These are phyloP conservation scores for Rhizopus delemar DNA, from an alignment of 371 early-diverging fungal species.

Conservation along the genomic window DNA sequence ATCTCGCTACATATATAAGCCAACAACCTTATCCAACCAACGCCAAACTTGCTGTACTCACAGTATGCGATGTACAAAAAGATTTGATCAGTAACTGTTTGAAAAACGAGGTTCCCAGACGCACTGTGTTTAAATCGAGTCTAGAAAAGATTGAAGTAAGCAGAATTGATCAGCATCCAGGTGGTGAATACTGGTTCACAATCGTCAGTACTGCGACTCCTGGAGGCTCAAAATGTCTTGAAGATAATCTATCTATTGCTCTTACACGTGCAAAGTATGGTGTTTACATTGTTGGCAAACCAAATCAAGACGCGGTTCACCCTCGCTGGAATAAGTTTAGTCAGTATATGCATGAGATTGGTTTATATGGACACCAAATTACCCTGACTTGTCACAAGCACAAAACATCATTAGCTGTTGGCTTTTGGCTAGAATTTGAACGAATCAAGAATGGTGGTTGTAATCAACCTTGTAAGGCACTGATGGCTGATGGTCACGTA, in stretches of 20 bases:
- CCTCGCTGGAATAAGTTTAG: conserved; percentile 29
- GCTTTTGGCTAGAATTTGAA: conserved; percentile 29
- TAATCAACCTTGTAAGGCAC: conserved; percentile 22
- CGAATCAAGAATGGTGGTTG: conserved; percentile 45
- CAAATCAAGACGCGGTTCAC: conserved; percentile 9
- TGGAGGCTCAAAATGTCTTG: conserved; percentile 3
- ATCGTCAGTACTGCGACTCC: conserved; percentile 37
- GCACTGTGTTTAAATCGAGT: conserved; percentile 18
- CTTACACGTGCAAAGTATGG: conserved; percentile 44
- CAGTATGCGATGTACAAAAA: conserved; percentile 25
- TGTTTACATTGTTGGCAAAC: conserved; percentile 41
- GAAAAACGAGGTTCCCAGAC: conserved; percentile 18
- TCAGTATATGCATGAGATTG: conserved; percentile 23
- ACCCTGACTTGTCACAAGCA: conserved; percentile 17
- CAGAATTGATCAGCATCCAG: conserved; percentile 24
- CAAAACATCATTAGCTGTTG: conserved; percentile 11
- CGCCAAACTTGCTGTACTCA: conserved; percentile 24
- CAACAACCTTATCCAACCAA: conserved; percentile 32
- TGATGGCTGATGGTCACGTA: conserved; percentile 43
- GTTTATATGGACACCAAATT: conserved; percentile 3
- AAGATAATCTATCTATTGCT: conserved; percentile 25
- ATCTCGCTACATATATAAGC: conserved; percentile 36
- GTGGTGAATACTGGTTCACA: conserved; percentile 27
- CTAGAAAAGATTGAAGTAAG: conserved; percentile 16
- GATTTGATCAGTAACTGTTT: conserved; percentile 20